Base-by-base conservation (phyloP, 2,329 filamentous ascomycete genomes). In the Fusarium falciforme region DNA sequence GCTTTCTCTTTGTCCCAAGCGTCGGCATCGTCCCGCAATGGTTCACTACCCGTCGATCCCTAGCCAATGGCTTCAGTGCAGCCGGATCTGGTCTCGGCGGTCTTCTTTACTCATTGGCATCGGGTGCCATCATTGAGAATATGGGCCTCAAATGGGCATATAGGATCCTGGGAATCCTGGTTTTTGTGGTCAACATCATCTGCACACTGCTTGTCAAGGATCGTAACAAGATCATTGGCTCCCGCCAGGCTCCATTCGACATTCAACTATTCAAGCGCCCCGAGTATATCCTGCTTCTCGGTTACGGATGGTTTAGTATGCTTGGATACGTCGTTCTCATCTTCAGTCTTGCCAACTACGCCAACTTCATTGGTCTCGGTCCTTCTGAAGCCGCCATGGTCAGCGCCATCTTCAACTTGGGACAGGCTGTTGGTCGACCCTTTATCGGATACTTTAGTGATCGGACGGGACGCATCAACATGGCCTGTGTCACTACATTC, bases 61-160 rank as follows among this genome's bases (percentile, higher is more conserved):
- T 95, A 16, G 93, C 93, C 12, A 94, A 93, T 71, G 90, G 92
- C 1, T 86, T 93, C 20, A 85, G 88, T 0, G 89, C 92, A 1
- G 88, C 89, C n/a, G 94, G 93, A 2, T 91, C 89, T 17, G 93
- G 93, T 0, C 84, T 95, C 7, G 93, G 93, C n/a, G 94, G 94
- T 0, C 83, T 94, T 31, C 81, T 90, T 3, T 94, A 94, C 81
- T 91, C 89, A 1, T 85, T 94, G 7, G 89, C 89, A 0, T 87
- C 92, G 0, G 91, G 92, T 33, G 89, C 91, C 40, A 93, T 94
- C 88, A 92, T 94, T 66, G 80, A 87, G 31, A 86, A 85, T 20
- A 85, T 94, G 9, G 89, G 91, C 0, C 83, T 94, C 4, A 83
- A 86, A 0, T 94, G 93, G 93, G 86, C 91, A 0, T 93, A 93